These are phyloP conservation scores for Paramecium biaurelia DNA, from an alignment of 73 alveolate species.

Conservation along the genomic window DNA sequence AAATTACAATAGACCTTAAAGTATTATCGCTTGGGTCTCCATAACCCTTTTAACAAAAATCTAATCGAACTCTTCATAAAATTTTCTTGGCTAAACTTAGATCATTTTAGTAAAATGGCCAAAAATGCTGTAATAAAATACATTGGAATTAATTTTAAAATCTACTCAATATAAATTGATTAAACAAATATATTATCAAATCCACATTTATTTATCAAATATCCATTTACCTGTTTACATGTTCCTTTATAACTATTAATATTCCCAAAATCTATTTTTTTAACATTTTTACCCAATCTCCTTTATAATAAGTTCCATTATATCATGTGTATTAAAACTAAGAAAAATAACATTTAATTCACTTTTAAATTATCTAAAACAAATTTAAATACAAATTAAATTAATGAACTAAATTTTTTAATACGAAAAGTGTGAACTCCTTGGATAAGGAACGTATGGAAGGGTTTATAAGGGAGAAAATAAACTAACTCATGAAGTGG, in stretches of 20 bases:
- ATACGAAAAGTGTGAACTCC: not conserved
- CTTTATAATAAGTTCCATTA: too few relatives aligned
- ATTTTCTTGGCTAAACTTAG: not conserved
- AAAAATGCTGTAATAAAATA: not conserved
- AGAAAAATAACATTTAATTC: too few relatives aligned
- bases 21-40: constrained; percentile 37
- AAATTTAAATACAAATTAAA: not conserved
- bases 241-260: too few relatives aligned
- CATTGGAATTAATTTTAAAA: constrained; percentile 27
- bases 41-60: not conserved
- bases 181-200: too few relatives aligned
- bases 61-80: not conserved
- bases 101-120: not conserved
- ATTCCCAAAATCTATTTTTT: too few relatives aligned
- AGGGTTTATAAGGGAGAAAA: constrained; percentile 27
- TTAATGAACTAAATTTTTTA: not conserved
- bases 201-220: too few relatives aligned
- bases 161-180: too few relatives aligned
- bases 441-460: constrained; percentile 62
- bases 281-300: too few relatives aligned
- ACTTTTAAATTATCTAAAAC: too few relatives aligned
- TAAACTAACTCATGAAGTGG: constrained; percentile 17
- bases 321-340: too few relatives aligned
- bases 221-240: too few relatives aligned
- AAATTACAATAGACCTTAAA: constrained; percentile 10